phyloP scores from a whole-genome alignment of 202 grass and related monocot genomes.

The Musa balbisiana region DNA sequence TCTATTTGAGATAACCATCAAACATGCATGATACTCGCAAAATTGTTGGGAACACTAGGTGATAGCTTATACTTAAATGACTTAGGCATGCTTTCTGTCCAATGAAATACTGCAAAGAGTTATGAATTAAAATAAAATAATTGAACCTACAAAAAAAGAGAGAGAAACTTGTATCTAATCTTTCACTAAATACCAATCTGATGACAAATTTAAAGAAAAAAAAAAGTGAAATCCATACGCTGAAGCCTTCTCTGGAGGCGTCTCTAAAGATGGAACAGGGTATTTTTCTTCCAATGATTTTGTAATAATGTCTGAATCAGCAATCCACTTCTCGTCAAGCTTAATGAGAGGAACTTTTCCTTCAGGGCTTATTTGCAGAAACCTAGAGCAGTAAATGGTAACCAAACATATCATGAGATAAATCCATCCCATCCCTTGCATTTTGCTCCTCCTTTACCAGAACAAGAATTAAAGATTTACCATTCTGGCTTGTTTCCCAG shows the following conservation, averaged over 20 bases:
- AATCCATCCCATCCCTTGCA: neutral
- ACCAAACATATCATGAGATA: conserved; percentile 23
- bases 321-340: conserved; percentile 68
- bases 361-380: conserved; percentile 74
- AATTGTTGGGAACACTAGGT: neutral
- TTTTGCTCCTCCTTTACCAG: neutral
- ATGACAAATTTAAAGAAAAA: neutral
- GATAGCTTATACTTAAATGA: neutral
- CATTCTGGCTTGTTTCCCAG: conserved; percentile 83
- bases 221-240: conserved; percentile 37
- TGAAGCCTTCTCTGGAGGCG: conserved; percentile 66
- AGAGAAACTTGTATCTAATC: no score
- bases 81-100: neutral
- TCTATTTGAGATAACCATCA: neutral
- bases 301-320: conserved; percentile 85
- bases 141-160: neutral
- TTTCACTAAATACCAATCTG: neutral
- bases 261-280: conserved; percentile 62
- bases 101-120: neutral
- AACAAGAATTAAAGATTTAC: conserved; percentile 21
- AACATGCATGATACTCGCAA: neutral
- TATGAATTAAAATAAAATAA: neutral
- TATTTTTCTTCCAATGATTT: conserved; percentile 77
- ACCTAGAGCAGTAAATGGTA: conserved; percentile 38
- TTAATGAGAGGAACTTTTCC: conserved; percentile 83